A percentile compares a stretch with the other conserved stretches of the same genome.
phyloP scores from a whole-genome alignment of 202 grass and related monocot species.

The Musa balbisiana region DNA sequence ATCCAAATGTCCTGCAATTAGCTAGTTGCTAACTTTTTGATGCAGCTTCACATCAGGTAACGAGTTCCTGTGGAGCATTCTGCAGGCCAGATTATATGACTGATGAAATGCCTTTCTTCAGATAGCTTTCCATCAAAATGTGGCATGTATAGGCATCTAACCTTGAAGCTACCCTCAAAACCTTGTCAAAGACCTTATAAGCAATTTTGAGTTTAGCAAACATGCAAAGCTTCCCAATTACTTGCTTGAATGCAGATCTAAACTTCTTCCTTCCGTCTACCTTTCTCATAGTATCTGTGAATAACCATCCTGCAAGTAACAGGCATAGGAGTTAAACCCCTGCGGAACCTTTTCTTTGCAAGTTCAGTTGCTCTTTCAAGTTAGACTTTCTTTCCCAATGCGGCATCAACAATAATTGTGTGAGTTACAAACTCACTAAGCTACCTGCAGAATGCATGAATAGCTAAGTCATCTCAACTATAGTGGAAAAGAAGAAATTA shows the following conservation, averaged over 20 bases:
- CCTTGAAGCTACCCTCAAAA: conserved; percentile 67
- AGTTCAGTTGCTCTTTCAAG: conserved; percentile 64
- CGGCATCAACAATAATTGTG: conserved; percentile 60
- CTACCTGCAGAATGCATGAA: conserved; percentile 76
- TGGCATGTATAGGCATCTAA: conserved; percentile 62
- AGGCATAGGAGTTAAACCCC: conserved; percentile 64
- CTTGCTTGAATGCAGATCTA: conserved; percentile 68
- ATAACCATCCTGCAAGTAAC: conserved; percentile 84
- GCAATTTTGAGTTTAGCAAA: conserved; percentile 63
- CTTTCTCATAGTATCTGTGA: conserved; percentile 72
- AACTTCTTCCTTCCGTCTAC: conserved; percentile 37
- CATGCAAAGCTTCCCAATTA: conserved; percentile 82
- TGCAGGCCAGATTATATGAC: conserved; percentile 69
- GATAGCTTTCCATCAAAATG: conserved; percentile 63
- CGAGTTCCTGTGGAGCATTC: conserved; percentile 68
- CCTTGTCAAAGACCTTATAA: conserved; percentile 53
- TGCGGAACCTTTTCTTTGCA: conserved; percentile 65
- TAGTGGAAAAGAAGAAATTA: conserved; percentile 58
- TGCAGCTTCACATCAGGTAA: conserved; percentile 66
- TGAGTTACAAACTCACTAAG: conserved; percentile 81
- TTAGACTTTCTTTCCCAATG: conserved; percentile 68
- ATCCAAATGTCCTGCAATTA: conserved; percentile 34
- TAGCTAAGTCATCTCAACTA: conserved; percentile 74
- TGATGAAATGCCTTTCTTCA: conserved; percentile 41
- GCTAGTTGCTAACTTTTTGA: conserved; percentile 42